Evolutionary conservation across 2,329 filamentous ascomycete genomes (phyloP), one percentile per base, ranked within the genome.

Genomic region (Claviceps sp.): DNA sequence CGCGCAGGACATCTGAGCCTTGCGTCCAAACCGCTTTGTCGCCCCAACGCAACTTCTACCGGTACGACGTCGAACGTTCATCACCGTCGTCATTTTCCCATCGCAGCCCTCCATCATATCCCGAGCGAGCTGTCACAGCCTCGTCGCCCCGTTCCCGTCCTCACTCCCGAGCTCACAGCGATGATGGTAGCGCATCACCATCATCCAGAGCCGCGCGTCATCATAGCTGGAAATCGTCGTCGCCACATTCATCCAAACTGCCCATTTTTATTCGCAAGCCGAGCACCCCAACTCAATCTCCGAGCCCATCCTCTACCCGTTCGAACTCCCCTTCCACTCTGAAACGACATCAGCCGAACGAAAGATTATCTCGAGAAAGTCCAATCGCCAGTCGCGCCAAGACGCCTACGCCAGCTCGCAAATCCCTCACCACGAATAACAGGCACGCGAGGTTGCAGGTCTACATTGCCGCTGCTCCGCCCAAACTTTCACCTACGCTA

Each of bases 401-500:
- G 59, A 73, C 73, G 22, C 69, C 75, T 4, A 72, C 67, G 2
- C 60, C 69, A 54, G 56, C 55, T 55, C 71, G 65, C 63, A 74
- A 68, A 60, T 62, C 62, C n/a, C 64, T 68, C 10, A 73, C 71
- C 24, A 65, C 73, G 26, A 76, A 72, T 55, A 78, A 73, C 60
- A 78, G 73, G 59, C 81, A 74, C 59, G 69, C 74, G 45, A 76
- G 80, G 49, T 73, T 93, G 13, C 82, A 85, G 59, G 86, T 87
- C 41, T 87, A 86, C 64, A 86, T 93, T 57, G 78, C 84, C 53
- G 73, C 80, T 38, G 80, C 86, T 44, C 74, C 76, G 17, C 80
- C 86, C 0, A 88, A 87, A 62, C 76, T 84, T 38, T 94, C 89
- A 1, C 88, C 89, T 3, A 81, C 84, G 10, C 70, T 95, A 48